phyloP scores from a whole-genome alignment of 805 yeast species.

The Lachancea thermotolerans region DNA sequence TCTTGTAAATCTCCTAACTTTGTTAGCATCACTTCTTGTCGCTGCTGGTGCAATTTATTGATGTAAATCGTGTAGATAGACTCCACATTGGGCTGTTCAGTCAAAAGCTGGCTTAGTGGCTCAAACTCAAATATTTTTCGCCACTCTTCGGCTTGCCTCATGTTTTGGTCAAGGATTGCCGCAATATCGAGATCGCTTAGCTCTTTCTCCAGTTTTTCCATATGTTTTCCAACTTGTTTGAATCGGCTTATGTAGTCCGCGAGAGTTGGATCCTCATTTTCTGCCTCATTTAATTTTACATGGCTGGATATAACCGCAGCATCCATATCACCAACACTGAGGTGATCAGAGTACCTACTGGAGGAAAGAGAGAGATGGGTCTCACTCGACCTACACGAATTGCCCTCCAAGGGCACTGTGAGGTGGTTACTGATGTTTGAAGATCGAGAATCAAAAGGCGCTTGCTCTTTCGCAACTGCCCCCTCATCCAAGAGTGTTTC shows the following conservation, averaged over 20 bases:
- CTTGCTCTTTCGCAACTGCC: not conserved
- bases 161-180: conserved; percentile 15
- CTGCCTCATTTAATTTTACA: not conserved
- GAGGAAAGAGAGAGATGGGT: conserved; percentile 9
- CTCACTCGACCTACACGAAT: conserved; percentile 4
- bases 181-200: conserved; percentile 17
- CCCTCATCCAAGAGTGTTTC: not conserved
- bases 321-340: not conserved
- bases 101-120: conserved; percentile 13
- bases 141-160: conserved; percentile 25
- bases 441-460: not conserved
- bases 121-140: conserved; percentile 23
- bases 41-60: conserved; percentile 22
- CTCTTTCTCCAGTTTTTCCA: conserved; percentile 17
- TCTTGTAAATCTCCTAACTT: conserved; percentile 23
- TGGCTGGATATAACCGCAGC: not conserved
- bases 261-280: conserved; percentile 8
- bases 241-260: conserved; percentile 21
- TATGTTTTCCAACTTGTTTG: conserved; percentile 15
- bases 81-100: conserved; percentile 15
- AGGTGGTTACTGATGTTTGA: not conserved
- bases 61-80: conserved; percentile 27
- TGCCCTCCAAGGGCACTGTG: not conserved
- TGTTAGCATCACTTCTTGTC: conserved; percentile 26
- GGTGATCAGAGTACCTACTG: conserved; percentile 17